These are phyloP conservation scores for Brassica cretica DNA, from an alignment of 345 rosid species.

Conservation along the genomic window DNA sequence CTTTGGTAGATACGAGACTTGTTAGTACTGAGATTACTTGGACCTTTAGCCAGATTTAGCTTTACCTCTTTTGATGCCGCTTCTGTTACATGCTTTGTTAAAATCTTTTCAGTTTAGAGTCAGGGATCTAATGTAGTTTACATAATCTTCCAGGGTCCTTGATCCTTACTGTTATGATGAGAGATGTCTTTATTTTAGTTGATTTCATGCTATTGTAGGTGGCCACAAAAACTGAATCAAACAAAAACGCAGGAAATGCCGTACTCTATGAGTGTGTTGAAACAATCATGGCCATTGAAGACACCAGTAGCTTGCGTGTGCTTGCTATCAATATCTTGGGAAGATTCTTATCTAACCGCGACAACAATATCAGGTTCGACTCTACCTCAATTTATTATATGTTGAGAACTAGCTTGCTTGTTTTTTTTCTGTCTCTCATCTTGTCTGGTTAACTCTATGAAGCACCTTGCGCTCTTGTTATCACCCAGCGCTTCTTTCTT, in stretches of 20 bases:
- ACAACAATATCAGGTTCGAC: slow-evolving; percentile 87
- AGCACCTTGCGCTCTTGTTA: slow-evolving; percentile 9
- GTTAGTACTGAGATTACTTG: neutral
- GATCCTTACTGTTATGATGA: slow-evolving; percentile 8
- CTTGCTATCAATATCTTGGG: slow-evolving; percentile 98
- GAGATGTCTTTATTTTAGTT: slow-evolving; percentile 25
- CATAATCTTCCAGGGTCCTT: slow-evolving; percentile 13
- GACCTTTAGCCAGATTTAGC: neutral
- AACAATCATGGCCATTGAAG: slow-evolving; percentile 98
- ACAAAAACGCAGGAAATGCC: slow-evolving; percentile 99
- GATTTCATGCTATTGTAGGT: slow-evolving; percentile 55
- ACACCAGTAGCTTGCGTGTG: slow-evolving; percentile 92
- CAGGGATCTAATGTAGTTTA: slow-evolving; percentile 23
- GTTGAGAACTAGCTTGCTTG: slow-evolving; percentile 11
- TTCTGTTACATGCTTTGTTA: slow-evolving; percentile 21
- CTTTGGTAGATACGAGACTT: slow-evolving; percentile 15
- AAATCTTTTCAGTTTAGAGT: slow-evolving; percentile 9
- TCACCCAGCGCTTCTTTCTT: neutral
- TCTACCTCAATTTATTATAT: neutral
- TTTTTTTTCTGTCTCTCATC: neutral
- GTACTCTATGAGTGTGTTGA: slow-evolving; percentile 96
- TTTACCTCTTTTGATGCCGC: slow-evolving; percentile 19
- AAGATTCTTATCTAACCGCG: slow-evolving; percentile 96
- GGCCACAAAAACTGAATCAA: slow-evolving; percentile 97
- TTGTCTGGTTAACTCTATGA: slow-evolving; percentile 15